Evolutionary conservation across 768 basidiomycete genomes (phyloP).

Genomic region (Podaxis mareebaensis): DNA sequence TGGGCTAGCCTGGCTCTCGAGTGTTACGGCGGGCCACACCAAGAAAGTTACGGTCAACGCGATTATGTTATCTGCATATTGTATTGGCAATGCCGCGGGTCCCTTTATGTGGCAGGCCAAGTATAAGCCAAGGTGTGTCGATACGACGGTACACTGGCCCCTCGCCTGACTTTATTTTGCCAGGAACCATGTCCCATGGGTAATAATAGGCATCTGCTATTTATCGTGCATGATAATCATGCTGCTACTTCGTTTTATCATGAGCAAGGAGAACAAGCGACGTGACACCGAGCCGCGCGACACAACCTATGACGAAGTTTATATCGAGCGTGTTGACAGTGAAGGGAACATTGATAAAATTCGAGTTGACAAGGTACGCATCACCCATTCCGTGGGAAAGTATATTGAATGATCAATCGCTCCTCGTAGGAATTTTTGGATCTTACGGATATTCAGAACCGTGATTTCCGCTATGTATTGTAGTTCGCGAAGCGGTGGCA

Average conservation of each 20-base stretch:
- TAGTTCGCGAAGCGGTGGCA: conserved; percentile 25
- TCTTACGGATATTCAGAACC: conserved; percentile 71
- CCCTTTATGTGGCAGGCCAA: conserved; percentile 77
- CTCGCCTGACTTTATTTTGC: background rate
- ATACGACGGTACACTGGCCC: background rate
- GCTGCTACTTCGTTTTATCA: conserved; percentile 51
- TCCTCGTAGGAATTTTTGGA: conserved; percentile 63
- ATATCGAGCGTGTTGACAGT: conserved; percentile 50
- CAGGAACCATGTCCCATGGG: conserved; percentile 78
- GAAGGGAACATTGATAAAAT: conserved; percentile 56
- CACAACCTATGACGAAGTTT: conserved; percentile 60
- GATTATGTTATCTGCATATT: conserved; percentile 72
- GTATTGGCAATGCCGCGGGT: conserved; percentile 62
- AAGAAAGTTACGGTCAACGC: conserved; percentile 73
- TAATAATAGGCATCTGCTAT: conserved; percentile 70
- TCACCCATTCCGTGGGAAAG: background rate
- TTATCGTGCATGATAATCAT: conserved; percentile 46
- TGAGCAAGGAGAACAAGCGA: conserved; percentile 61
- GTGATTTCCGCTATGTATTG: conserved; percentile 72
- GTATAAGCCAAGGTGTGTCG: conserved; percentile 60
- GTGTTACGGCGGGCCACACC: conserved; percentile 70
- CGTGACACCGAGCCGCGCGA: conserved; percentile 58
- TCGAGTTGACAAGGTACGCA: conserved; percentile 66
- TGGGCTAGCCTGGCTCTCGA: conserved; percentile 63
- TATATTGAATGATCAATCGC: background rate